Evolutionary conservation across 768 basidiomycete species (phyloP), one percentile per base, ranked within the genome.

Genomic region (Galerina sulciceps): DNA sequence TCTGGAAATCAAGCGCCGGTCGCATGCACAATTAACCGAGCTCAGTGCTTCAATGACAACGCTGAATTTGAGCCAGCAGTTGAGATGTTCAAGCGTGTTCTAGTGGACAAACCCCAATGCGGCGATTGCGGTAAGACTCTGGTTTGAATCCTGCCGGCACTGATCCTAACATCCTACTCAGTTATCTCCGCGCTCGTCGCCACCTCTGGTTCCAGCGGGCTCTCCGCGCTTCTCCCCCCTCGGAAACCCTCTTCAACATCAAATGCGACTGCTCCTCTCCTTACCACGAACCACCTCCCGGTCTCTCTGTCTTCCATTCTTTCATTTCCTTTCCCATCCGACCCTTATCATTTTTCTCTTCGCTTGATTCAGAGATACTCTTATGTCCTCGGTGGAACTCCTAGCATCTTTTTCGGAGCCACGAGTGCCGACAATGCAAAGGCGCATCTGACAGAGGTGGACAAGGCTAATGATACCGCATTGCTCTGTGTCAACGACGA

Each of bases 331-430:
- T 53, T 22, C 26, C 52, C 52, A 43, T 15, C 52, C 34, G 42
- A 53, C 42, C 41, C 52, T 6, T 40, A 40, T 17, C 37, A 15
- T 9, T 53, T 53, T 23, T 37, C 41, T 14, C 23, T 53, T 14
- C 52, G 52, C 17, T 26, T 53, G 23, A 43, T 53, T 2, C 52
- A 53, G 14, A 23, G 52, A 26, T 53, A 53, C 40, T 53, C 52
- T 6, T 53, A 53, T 18, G 52, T 53, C 23, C 52, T 53, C 23
- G 52, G 52, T 10, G 52, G 37, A 6, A 53, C 52, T 15, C 52
- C 52, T 2, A 53, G 31, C 17, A 18, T 20, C 6, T 53, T 53
- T 34, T 53, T 53, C 17, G 52, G 52, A 3, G 52, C 42, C 10
- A 44, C 23, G 2, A 34, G 41, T 23, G 52, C 52, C 2, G 31